phyloP scores from a whole-genome alignment of 1,284 basidiomycete genomes.

The Baeospora myosura region DNA sequence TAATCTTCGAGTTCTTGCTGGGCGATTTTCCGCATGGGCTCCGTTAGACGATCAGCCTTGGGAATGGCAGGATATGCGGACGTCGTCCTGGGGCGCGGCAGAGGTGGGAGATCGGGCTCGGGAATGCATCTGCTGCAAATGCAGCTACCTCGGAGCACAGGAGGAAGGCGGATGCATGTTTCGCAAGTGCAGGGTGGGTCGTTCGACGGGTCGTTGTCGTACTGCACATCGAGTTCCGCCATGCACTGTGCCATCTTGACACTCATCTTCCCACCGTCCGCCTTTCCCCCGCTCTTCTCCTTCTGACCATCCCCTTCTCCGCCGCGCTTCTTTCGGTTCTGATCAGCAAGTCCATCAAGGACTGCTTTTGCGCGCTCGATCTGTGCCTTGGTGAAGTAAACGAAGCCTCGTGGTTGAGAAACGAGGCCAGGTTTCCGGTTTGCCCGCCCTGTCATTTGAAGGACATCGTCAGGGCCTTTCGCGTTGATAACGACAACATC shows the following conservation, averaged over 20 bases:
- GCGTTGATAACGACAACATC: slow-evolving; percentile 9
- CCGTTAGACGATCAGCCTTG: background rate
- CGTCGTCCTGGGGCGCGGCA: background rate
- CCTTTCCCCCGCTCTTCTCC: slow-evolving; percentile 5
- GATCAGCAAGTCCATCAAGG: no score
- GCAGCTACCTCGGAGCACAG: background rate
- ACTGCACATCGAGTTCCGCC: slow-evolving; percentile 1
- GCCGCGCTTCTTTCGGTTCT: no score
- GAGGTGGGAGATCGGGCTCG: slow-evolving; percentile 1
- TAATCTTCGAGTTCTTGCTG: background rate
- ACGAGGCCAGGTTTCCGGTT: background rate
- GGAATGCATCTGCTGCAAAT: slow-evolving; percentile 3
- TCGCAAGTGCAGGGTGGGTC: slow-evolving; percentile 7
- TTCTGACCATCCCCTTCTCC: slow-evolving; percentile 2
- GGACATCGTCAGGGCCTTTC: slow-evolving; percentile 4
- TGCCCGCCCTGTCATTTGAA: slow-evolving; percentile 6
- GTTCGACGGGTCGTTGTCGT: slow-evolving; percentile 3
- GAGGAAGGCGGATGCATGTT: background rate
- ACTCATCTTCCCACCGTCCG: background rate
- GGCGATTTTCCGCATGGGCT: background rate
- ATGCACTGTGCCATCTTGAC: slow-evolving; percentile 1
- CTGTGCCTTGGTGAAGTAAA: slow-evolving; percentile 6
- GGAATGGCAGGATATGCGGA: background rate
- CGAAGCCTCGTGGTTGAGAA: slow-evolving; percentile 1
- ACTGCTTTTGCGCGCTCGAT: slow-evolving; percentile 4